Evolutionary conservation across 2,329 filamentous ascomycete genomes (phyloP).

Genomic region (Xylariaceae sp.): DNA sequence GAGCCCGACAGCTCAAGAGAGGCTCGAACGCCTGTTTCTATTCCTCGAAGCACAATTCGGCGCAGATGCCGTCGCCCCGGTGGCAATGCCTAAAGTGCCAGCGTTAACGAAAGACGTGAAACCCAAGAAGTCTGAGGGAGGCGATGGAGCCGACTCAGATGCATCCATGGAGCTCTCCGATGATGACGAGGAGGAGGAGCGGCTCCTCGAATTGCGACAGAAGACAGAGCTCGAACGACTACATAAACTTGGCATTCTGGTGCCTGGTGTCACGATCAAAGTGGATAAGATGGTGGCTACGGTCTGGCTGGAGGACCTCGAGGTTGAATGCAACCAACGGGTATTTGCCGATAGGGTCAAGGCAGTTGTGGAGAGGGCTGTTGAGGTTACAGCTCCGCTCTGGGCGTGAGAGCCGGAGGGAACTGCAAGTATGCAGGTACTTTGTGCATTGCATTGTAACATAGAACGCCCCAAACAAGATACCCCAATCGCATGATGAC

Average conservation of each 20-base stretch:
- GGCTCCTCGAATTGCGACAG: constrained; percentile 49
- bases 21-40: constrained; percentile 81
- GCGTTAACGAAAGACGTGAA: constrained; percentile 34
- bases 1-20: constrained; percentile 65
- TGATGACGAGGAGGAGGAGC: constrained; percentile 39
- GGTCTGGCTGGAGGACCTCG: constrained; percentile 87
- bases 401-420: constrained; percentile 42
- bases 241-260: constrained; percentile 79
- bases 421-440: neutral
- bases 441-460: neutral
- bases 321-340: constrained; percentile 78
- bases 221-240: constrained; percentile 69
- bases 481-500: neutral
- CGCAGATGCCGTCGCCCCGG: constrained; percentile 70
- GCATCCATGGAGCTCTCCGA: constrained; percentile 35
- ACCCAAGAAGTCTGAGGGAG: constrained; percentile 28
- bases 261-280: constrained; percentile 80
- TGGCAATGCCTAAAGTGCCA: constrained; percentile 58
- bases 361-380: constrained; percentile 82
- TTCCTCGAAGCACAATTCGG: constrained; percentile 98
- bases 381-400: constrained; percentile 78
- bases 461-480: neutral
- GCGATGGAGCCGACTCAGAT: constrained; percentile 34
- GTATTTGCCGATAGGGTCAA: constrained; percentile 78
- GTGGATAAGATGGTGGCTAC: constrained; percentile 83